Evolutionary conservation across 148 eudicot genomes (phyloP).

Genomic region (Amaranthus palmeri): DNA sequence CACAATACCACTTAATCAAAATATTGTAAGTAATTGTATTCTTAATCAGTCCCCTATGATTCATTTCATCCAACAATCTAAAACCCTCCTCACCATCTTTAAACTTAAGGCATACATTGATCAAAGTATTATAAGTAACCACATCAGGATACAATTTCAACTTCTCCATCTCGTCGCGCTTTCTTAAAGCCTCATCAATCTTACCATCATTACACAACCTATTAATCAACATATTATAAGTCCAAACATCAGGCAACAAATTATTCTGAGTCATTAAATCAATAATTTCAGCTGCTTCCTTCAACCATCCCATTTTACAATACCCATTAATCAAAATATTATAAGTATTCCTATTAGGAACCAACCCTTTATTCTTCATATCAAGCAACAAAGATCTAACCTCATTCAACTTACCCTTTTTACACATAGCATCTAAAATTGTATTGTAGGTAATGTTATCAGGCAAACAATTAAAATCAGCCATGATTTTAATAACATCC

Average conservation of each 20-base stretch:
- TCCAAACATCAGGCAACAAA: conserved; percentile 70
- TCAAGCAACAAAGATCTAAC: conserved; percentile 57
- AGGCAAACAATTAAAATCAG: conserved; percentile 39
- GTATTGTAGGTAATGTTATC: conserved; percentile 81
- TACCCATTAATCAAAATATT: conserved; percentile 72
- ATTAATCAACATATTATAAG: conserved; percentile 61
- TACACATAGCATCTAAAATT: conserved; percentile 50
- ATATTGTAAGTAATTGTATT: conserved; percentile 62
- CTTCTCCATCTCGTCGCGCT: conserved; percentile 54
- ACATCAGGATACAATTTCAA: conserved; percentile 54
- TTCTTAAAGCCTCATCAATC: conserved; percentile 56
- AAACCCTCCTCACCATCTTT: conserved; percentile 38
- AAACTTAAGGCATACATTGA: conserved; percentile 46
- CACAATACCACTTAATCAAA: conserved; percentile 63
- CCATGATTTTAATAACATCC: conserved; percentile 48
- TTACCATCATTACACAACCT: conserved; percentile 59
- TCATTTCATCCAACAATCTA: conserved; percentile 66
- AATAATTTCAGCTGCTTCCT: conserved; percentile 58
- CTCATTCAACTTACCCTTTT: conserved; percentile 62
- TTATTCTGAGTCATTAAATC: conserved; percentile 60
- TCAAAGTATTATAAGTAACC: conserved; percentile 70
- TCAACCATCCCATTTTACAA: conserved; percentile 73
- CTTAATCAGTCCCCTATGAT: conserved; percentile 39
- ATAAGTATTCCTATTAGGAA: conserved; percentile 56
- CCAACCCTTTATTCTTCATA: conserved; percentile 58